phyloP scores from a whole-genome alignment of 495 filamentous ascomycete genomes.

The Lepraria neglecta region DNA sequence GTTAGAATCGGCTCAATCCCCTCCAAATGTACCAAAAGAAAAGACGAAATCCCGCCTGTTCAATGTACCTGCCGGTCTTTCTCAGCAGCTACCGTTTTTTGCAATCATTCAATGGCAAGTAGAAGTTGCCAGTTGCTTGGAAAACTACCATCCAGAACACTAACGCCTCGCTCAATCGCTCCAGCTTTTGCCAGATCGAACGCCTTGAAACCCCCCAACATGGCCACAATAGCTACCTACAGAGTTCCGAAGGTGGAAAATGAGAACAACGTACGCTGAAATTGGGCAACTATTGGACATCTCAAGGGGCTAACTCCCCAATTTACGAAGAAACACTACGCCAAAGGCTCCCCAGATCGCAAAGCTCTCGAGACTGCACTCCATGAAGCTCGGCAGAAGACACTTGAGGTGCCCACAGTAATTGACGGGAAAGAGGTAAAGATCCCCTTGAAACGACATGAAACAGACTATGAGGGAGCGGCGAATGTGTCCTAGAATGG shows the following conservation, averaged over 20 bases:
- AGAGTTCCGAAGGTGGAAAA: constrained; percentile 82
- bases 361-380: constrained; percentile 65
- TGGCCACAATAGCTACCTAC: constrained; percentile 65
- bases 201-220: constrained; percentile 11
- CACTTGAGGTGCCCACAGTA: constrained; percentile 66
- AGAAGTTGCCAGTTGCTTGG: background rate
- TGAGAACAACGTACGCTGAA: constrained; percentile 76
- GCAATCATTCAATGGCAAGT: constrained; percentile 9
- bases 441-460: no score
- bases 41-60: background rate
- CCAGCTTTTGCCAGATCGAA: background rate
- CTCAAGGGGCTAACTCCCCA: background rate
- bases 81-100: background rate
- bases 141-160: background rate
- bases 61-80: background rate
- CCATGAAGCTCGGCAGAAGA: constrained; percentile 47
- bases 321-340: constrained; percentile 72
- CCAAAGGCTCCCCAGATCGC: constrained; percentile 71
- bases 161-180: background rate
- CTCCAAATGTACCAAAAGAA: constrained; percentile 4
- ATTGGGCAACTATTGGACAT: background rate
- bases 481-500: background rate
- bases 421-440: constrained; percentile 71
- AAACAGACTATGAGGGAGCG: no score
- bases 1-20: constrained; percentile 11